Conservation (phyloP, 116 monocot genomes). For the Cymodocea nodosa region DNA sequence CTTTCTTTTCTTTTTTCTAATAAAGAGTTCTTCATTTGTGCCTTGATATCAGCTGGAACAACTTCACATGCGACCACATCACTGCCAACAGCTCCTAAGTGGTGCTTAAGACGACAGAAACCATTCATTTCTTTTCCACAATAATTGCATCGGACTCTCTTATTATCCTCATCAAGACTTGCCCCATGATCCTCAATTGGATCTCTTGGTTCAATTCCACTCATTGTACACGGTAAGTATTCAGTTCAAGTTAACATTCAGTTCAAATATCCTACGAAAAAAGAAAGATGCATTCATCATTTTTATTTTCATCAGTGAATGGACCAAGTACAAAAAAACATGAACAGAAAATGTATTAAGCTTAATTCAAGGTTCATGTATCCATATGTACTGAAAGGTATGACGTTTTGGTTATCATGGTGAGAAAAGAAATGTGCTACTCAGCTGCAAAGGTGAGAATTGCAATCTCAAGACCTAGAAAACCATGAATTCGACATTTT, state of each 20-base stretch:
- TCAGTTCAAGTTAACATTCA: no score
- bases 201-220: not conserved
- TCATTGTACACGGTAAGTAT: not conserved
- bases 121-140: conserved; percentile 48
- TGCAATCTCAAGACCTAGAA: no score
- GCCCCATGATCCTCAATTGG: conserved; percentile 42
- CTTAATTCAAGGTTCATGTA: no score
- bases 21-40: conserved; percentile 18
- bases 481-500: no score
- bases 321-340: no score
- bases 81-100: conserved; percentile 35
- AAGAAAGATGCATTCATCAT: no score
- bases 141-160: conserved; percentile 49
- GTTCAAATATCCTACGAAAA: not conserved
- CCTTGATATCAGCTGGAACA: conserved; percentile 30
- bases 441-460: no score
- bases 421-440: no score
- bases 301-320: no score
- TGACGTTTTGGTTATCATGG: no score
- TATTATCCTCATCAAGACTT: conserved; percentile 33
- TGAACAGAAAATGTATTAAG: no score
- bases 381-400: no score
- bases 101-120: conserved; percentile 54
- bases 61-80: conserved; percentile 28
- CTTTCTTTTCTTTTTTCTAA: conserved; percentile 46